Percentiles rank a stretch among this genome's conserved stretches.
phyloP scores from a whole-genome alignment of 2,329 filamentous ascomycete species.

The Furcasterigmium sp. region DNA sequence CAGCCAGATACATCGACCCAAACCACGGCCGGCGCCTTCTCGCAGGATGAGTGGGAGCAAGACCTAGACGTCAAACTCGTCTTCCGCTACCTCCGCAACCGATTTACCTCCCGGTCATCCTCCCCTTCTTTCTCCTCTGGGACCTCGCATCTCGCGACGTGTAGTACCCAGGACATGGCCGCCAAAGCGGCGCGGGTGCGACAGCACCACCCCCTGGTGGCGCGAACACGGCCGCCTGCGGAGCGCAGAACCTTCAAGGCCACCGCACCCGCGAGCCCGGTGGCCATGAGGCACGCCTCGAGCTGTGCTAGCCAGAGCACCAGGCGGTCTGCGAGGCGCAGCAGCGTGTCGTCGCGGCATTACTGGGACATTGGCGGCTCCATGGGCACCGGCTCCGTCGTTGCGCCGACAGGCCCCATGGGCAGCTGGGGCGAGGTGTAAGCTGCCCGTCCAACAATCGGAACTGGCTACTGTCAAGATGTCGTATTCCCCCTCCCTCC shows the following conservation, averaged over 20 bases:
- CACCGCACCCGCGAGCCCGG: slow-evolving; percentile 42
- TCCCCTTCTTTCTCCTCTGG: slow-evolving; percentile 34
- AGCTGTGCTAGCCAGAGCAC: slow-evolving; percentile 89
- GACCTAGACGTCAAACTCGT: slow-evolving; percentile 88
- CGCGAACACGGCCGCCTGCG: slow-evolving; percentile 43
- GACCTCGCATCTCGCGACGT: slow-evolving; percentile 41
- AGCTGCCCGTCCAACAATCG: slow-evolving; percentile 6
- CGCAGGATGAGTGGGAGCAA: slow-evolving; percentile 86
- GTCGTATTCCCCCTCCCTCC: too few species aligned
- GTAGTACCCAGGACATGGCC: slow-evolving; percentile 58
- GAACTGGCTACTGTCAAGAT: too few species aligned
- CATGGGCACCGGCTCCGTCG: slow-evolving; percentile 68
- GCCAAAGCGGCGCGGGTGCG: slow-evolving; percentile 79
- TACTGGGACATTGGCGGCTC: slow-evolving; percentile 91
- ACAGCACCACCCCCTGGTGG: slow-evolving; percentile 83
- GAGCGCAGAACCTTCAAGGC: slow-evolving; percentile 55
- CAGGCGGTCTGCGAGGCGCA: slow-evolving; percentile 62
- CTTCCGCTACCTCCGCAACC: slow-evolving; percentile 77
- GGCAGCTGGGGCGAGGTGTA: slow-evolving; percentile 76
- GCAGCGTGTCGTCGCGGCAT: slow-evolving; percentile 69
- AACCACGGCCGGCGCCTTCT: slow-evolving; percentile 32
- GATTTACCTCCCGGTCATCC: slow-evolving; percentile 56
- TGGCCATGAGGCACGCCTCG: slow-evolving; percentile 43
- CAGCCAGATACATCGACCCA: slow-evolving; percentile 4
- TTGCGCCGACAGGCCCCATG: slow-evolving; percentile 61